These are phyloP conservation scores for Cladosporium velox DNA, from an alignment of 2,329 filamentous ascomycete genomes.

Conservation along the genomic window DNA sequence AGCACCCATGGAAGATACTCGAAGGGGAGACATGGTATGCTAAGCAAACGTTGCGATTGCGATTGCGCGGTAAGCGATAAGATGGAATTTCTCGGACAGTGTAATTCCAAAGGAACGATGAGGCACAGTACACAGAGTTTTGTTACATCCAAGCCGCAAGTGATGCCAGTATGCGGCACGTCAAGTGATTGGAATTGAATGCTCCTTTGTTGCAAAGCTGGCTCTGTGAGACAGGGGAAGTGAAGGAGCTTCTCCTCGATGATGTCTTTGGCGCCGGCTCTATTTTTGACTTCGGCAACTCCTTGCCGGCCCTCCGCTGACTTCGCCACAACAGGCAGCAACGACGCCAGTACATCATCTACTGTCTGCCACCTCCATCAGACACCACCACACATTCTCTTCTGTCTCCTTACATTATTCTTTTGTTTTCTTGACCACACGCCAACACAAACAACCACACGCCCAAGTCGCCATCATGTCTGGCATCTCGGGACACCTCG, in stretches of 20 bases:
- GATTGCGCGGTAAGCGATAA: neutral
- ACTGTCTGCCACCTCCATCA: neutral
- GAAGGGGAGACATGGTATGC: neutral
- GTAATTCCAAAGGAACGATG: neutral
- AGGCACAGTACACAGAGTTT: neutral
- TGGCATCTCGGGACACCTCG: constrained; percentile 42
- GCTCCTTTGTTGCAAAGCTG: neutral
- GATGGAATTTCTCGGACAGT: neutral
- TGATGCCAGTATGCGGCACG: neutral
- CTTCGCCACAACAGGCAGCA: constrained; percentile 14
- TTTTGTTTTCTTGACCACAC: neutral
- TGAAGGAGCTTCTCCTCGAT: neutral
- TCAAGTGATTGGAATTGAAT: neutral
- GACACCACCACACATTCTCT: neutral
- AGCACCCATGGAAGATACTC: neutral
- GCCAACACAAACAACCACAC: neutral
- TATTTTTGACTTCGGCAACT: neutral
- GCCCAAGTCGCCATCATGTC: constrained; percentile 42
- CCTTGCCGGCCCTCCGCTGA: constrained; percentile 3
- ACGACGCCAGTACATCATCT: neutral
- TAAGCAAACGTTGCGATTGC: neutral
- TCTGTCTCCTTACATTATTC: neutral
- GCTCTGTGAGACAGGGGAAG: constrained; percentile 1
- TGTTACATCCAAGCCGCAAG: neutral
- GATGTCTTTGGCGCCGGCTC: constrained; percentile 8